Evolutionary conservation across 192 early-diverging fungal genomes (phyloP).

Genomic region (Entomortierella parvispora): DNA sequence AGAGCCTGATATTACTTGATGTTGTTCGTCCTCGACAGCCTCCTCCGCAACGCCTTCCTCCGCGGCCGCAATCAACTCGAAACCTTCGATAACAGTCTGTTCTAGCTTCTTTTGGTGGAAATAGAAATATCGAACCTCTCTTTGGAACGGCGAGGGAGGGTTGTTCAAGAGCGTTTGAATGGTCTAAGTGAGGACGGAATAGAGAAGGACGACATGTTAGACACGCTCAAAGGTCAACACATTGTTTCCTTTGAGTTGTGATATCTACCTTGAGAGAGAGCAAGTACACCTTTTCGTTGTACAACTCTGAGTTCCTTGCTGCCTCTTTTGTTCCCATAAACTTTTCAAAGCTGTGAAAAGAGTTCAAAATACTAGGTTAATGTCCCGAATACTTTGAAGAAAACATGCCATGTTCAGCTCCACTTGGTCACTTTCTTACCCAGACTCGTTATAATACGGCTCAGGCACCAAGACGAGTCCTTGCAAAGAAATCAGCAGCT

Average conservation of each 20-base stretch:
- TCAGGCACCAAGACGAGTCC: constrained; percentile 62
- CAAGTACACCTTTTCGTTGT: constrained; percentile 69
- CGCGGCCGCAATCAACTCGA: constrained; percentile 37
- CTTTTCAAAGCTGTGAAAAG: constrained; percentile 56
- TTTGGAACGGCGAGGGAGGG: constrained; percentile 37
- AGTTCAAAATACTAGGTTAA: neutral
- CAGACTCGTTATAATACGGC: constrained; percentile 71
- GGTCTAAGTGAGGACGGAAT: constrained; percentile 13
- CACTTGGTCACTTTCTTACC: constrained; percentile 51
- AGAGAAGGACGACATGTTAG: neutral
- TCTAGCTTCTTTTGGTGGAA: constrained; percentile 31
- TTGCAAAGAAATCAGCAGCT: constrained; percentile 66
- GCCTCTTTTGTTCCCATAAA: constrained; percentile 64
- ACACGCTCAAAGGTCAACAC: neutral
- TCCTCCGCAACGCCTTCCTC: neutral
- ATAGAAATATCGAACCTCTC: constrained; percentile 42
- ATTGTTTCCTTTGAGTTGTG: neutral
- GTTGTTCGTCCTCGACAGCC: neutral
- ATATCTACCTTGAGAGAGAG: constrained; percentile 52
- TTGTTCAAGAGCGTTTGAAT: constrained; percentile 44
- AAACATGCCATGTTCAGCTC: too few species aligned
- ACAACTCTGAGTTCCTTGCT: constrained; percentile 52
- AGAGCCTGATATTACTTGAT: too few species aligned
- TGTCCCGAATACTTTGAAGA: too few species aligned
- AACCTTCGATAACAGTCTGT: constrained; percentile 45